Conservation (phyloP, 2,329 filamentous ascomycete genomes). For the Neocatenulostroma microsporum region DNA sequence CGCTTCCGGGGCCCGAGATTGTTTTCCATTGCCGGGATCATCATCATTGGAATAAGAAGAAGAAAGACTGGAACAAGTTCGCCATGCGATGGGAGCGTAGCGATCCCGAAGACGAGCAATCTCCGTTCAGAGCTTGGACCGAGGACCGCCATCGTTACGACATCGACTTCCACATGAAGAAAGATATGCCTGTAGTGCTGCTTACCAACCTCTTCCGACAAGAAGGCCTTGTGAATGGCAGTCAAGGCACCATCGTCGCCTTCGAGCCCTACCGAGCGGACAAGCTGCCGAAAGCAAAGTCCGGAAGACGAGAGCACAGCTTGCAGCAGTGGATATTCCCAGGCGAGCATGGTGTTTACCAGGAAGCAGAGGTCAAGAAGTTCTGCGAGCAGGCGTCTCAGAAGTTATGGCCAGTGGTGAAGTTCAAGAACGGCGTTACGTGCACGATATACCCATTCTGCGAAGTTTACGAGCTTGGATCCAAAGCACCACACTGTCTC, state of each 20-base stretch:
- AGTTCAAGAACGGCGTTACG: conserved; percentile 42
- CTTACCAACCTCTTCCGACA: conserved; percentile 43
- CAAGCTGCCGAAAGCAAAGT: conserved; percentile 5
- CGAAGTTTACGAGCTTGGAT: conserved; percentile 40
- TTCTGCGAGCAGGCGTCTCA: conserved; percentile 31
- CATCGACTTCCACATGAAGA: conserved; percentile 39
- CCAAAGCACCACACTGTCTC: conserved; percentile 39
- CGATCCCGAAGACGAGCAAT: conserved; percentile 12
- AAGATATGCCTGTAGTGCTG: conserved; percentile 47
- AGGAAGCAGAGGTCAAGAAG: conserved; percentile 30
- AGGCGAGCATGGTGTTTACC: background rate
- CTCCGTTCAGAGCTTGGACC: conserved; percentile 17
- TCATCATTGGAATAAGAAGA: conserved; percentile 20
- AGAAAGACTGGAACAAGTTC: conserved; percentile 10
- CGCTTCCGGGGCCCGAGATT: conserved; percentile 11
- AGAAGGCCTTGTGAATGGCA: conserved; percentile 41
- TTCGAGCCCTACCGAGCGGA: conserved; percentile 17
- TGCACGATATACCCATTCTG: conserved; percentile 45
- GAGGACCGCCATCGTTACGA: conserved; percentile 44
- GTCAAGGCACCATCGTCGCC: conserved; percentile 40
- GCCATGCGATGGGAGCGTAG: conserved; percentile 7
- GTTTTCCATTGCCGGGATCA: conserved; percentile 14
- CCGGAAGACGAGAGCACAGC: background rate
- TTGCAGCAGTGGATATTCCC: background rate
- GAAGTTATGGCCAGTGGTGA: conserved; percentile 42